These are phyloP conservation scores for Hydrangea macrophylla DNA, from an alignment of 148 eudicot species.

Conservation along the genomic window DNA sequence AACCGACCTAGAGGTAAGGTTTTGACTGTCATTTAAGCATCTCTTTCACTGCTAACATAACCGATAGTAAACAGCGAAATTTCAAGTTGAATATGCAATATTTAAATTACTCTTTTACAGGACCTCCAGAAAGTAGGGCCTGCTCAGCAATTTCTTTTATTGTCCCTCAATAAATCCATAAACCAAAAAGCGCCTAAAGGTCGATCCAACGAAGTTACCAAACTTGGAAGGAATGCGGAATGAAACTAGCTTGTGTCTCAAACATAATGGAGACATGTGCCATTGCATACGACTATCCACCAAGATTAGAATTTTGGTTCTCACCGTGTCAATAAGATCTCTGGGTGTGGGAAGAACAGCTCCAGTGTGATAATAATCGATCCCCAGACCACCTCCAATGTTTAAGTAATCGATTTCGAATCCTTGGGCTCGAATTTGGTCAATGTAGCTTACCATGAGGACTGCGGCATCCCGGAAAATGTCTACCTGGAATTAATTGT, in stretches of 20 bases:
- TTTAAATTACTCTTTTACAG: not conserved
- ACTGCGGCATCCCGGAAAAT: constrained; percentile 92
- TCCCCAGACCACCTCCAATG: constrained; percentile 97
- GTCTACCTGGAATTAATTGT: constrained; percentile 57
- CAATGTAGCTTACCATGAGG: constrained; percentile 85
- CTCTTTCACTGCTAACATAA: not conserved
- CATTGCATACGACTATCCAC: not conserved
- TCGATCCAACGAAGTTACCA: not conserved
- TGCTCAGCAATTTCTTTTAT: too few species aligned
- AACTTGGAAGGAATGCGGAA: not conserved
- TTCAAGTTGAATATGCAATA: not conserved
- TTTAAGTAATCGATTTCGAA: constrained; percentile 82
- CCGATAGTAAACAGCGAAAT: not conserved
- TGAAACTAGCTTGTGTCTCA: not conserved
- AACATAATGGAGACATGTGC: not conserved
- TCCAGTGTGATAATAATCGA: constrained; percentile 84
- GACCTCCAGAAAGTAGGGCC: not conserved
- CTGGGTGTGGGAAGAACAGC: constrained; percentile 87
- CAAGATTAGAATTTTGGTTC: constrained; percentile 17
- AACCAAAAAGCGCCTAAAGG: too few species aligned
- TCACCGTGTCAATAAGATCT: constrained; percentile 84
- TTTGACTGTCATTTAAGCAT: not conserved
- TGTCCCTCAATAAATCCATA: too few species aligned
- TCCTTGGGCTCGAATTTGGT: constrained; percentile 84
- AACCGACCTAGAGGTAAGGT: not conserved